Evolutionary conservation across 1,139 yeast genomes (phyloP).

Genomic region (Hemisphaericaspora lyxosophila): DNA sequence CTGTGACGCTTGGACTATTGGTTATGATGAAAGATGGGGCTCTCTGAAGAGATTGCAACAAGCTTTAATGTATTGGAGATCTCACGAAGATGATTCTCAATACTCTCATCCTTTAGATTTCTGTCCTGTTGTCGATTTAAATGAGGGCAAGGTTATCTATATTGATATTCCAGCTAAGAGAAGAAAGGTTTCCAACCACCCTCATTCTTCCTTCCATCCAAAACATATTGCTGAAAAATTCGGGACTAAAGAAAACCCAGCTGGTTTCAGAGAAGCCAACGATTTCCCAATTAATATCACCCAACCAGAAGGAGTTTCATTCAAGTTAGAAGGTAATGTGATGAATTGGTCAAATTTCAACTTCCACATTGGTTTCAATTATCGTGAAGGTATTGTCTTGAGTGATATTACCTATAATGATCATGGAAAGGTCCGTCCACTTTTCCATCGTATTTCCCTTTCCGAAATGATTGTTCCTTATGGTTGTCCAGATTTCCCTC

Average conservation of each 20-base stretch:
- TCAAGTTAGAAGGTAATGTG: slow-evolving; percentile 64
- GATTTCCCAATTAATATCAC: slow-evolving; percentile 61
- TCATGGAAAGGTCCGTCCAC: slow-evolving; percentile 67
- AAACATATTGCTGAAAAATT: slow-evolving; percentile 58
- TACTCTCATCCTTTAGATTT: slow-evolving; percentile 83
- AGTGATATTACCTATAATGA: slow-evolving; percentile 73
- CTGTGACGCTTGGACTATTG: slow-evolving; percentile 87
- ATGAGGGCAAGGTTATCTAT: slow-evolving; percentile 62
- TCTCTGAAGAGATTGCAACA: slow-evolving; percentile 74
- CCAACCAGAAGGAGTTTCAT: slow-evolving; percentile 82
- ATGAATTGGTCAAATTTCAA: slow-evolving; percentile 77
- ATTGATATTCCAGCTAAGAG: slow-evolving; percentile 76
- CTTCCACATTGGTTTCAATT: slow-evolving; percentile 79
- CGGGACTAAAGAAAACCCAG: slow-evolving; percentile 51
- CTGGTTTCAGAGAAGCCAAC: slow-evolving; percentile 57
- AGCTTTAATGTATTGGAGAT: slow-evolving; percentile 75
- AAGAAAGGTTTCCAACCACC: slow-evolving; percentile 66
- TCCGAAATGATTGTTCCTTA: slow-evolving; percentile 86
- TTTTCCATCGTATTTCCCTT: slow-evolving; percentile 76
- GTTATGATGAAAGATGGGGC: slow-evolving; percentile 84
- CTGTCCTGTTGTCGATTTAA: slow-evolving; percentile 80
- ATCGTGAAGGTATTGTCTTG: slow-evolving; percentile 80
- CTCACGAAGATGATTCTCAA: slow-evolving; percentile 77
- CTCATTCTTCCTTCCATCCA: slow-evolving; percentile 70
- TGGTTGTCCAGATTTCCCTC: slow-evolving; percentile 77